phyloP scores from a whole-genome alignment of 805 yeast genomes.

The Wickerhamiella dianesei region DNA sequence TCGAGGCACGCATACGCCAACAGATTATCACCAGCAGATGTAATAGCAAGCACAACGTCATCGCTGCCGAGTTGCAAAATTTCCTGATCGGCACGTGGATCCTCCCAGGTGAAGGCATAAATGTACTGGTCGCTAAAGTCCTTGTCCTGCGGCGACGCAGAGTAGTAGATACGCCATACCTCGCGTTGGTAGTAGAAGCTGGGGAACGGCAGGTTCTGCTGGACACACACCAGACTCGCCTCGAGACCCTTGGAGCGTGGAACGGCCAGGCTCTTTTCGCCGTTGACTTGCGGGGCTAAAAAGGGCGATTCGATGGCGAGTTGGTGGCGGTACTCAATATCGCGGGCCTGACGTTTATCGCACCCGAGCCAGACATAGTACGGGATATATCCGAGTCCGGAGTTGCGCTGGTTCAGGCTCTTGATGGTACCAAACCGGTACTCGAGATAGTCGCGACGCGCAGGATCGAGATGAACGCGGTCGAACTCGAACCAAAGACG shows the following conservation, averaged over 20 bases:
- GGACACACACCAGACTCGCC: constrained; percentile 51
- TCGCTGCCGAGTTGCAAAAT: constrained; percentile 46
- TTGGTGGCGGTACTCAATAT: constrained; percentile 42
- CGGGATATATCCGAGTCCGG: constrained; percentile 56
- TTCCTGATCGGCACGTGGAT: constrained; percentile 65
- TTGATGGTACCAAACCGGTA: constrained; percentile 72
- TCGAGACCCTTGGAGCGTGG: constrained; percentile 49
- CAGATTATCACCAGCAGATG: constrained; percentile 78
- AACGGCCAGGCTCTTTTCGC: neutral
- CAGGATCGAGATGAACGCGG: constrained; percentile 61
- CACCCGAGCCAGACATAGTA: constrained; percentile 77
- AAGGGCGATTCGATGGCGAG: constrained; percentile 75
- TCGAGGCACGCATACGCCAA: constrained; percentile 60
- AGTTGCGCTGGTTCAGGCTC: constrained; percentile 54
- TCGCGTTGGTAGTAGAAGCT: constrained; percentile 67
- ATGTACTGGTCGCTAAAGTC: constrained; percentile 71
- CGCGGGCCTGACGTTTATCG: constrained; percentile 40
- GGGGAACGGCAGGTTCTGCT: constrained; percentile 62
- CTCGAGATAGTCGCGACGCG: constrained; percentile 72
- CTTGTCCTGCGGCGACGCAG: constrained; percentile 48
- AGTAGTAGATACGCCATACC: constrained; percentile 68
- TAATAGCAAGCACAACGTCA: constrained; percentile 69
- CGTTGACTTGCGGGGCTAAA: constrained; percentile 42
- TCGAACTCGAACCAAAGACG: constrained; percentile 80
- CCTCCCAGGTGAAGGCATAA: constrained; percentile 86